phyloP scores from a whole-genome alignment of 2,329 filamentous ascomycete species.

The Tolypocladium pustulatum region DNA sequence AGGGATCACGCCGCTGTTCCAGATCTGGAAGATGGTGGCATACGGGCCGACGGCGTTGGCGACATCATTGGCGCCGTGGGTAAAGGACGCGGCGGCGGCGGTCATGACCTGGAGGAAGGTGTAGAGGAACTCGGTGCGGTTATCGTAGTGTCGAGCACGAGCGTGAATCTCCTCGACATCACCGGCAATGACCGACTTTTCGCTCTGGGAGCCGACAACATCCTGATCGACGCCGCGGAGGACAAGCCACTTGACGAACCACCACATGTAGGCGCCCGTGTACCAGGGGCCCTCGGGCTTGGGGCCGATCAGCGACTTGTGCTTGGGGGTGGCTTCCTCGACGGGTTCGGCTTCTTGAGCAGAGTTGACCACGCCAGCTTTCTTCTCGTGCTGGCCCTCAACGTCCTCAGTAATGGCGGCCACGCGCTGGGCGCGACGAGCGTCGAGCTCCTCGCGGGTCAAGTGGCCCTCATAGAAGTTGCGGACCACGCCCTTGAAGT shows the following conservation, averaged over 20 bases:
- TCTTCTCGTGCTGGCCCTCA: constrained; percentile 18
- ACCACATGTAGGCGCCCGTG: constrained; percentile 29
- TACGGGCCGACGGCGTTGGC: constrained; percentile 53
- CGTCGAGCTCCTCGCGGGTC: constrained; percentile 41
- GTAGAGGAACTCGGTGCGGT: constrained; percentile 51
- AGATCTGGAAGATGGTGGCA: constrained; percentile 52
- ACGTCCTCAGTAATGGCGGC: constrained; percentile 9
- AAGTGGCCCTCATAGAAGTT: constrained; percentile 48
- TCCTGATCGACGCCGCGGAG: constrained; percentile 37
- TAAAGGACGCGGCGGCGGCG: constrained; percentile 51
- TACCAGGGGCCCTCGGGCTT: constrained; percentile 34
- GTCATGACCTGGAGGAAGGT: constrained; percentile 51
- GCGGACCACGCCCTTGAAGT: constrained; percentile 29
- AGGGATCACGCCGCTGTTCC: constrained; percentile 35
- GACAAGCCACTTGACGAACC: constrained; percentile 31
- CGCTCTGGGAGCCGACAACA: constrained; percentile 24
- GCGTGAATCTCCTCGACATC: constrained; percentile 46
- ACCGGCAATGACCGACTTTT: constrained; percentile 33
- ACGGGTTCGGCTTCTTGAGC: background rate
- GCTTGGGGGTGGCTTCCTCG: constrained; percentile 19
- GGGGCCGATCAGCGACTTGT: constrained; percentile 25
- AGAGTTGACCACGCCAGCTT: constrained; percentile 2
- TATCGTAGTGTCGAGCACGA: constrained; percentile 47
- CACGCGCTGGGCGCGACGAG: constrained; percentile 19
- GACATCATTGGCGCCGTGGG: constrained; percentile 58